Base-by-base conservation (phyloP, 1,284 basidiomycete genomes). In the Trichosporon sp. region DNA sequence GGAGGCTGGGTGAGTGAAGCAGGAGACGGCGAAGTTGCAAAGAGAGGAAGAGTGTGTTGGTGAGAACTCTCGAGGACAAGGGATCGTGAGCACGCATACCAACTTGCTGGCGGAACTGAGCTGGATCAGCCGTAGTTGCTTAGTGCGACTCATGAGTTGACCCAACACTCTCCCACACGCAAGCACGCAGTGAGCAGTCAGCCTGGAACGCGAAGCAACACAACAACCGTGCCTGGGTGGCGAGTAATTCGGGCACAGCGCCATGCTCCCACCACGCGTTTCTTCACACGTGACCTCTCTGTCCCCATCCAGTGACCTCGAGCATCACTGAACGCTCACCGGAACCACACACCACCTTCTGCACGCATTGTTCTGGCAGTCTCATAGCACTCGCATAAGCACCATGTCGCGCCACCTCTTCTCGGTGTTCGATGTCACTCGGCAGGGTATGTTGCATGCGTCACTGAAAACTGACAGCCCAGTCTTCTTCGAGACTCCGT, bases 341-440 rank as follows among this genome's bases (percentile, higher is more conserved):
- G 26, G 51, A 54, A 54, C 19, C 51, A 21, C 51, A 21, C 51
- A 21, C 51, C 8, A 21, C 51, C 19, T 10, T 26, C n/a, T 26
- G 21, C 51, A 26, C n/a, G 51, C 51, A 26, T 54, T 38, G 48
- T 40, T 43, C 26, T 26, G 26, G 26, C 26, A 19, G 10, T 12
- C 64, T 32, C 12, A 37, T n/a, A 63, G 21, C 32, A 19, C 2
- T 16, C 38, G 51, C 65, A 48, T 11, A 38, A 31, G n/a, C 21
- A 67, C 6, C 38, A 65, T 31, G 48, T 43, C 71, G 14, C 65
- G 68, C 6, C 68, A 76, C 68, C 81, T 93, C 46, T 95, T 95
- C 84, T 92, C 92, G 10, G 89, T 90, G 0, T 91, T 94, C 70
- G 92, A 94, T 76, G 92, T 95, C 11, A 90, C 91, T 5, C 87